Evolutionary conservation across 2,329 filamentous ascomycete species (phyloP).

Genomic region (Monilinia vaccinii-corymbosi): DNA sequence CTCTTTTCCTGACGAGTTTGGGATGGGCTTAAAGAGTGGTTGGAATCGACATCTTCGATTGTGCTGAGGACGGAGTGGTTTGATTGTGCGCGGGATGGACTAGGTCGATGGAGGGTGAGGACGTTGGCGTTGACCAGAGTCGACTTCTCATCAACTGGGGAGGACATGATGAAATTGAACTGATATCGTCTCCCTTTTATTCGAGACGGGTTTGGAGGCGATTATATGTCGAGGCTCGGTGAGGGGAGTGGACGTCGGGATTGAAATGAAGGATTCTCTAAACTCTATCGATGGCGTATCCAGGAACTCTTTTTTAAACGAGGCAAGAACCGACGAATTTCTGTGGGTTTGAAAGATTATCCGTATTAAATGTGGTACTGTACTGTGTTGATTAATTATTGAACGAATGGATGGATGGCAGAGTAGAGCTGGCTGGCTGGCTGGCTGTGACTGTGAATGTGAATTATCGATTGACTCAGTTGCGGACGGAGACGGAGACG

Average conservation of each 20-base stretch:
- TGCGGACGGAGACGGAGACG: no score
- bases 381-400: no score
- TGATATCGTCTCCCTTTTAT: not conserved
- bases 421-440: no score
- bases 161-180: constrained; percentile 2
- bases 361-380: no score
- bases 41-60: constrained; percentile 42
- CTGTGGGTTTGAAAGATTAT: no score
- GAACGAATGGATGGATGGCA: no score
- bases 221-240: not conserved
- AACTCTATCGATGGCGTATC: not conserved
- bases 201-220: not conserved
- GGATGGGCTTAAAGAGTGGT: constrained; percentile 11
- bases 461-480: no score
- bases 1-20: constrained; percentile 12
- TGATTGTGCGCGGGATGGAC: constrained; percentile 12
- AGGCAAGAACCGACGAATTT: not conserved
- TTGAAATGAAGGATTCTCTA: not conserved
- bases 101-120: constrained; percentile 15
- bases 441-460: no score
- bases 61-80: constrained; percentile 40
- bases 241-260: not conserved
- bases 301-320: not conserved
- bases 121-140: constrained; percentile 6
- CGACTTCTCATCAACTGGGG: constrained; percentile 14